A percentile compares a stretch with the other conserved stretches of the same genome.
Conservation (phyloP, 495 filamentous ascomycete genomes). For the Filosporella fistucella region DNA sequence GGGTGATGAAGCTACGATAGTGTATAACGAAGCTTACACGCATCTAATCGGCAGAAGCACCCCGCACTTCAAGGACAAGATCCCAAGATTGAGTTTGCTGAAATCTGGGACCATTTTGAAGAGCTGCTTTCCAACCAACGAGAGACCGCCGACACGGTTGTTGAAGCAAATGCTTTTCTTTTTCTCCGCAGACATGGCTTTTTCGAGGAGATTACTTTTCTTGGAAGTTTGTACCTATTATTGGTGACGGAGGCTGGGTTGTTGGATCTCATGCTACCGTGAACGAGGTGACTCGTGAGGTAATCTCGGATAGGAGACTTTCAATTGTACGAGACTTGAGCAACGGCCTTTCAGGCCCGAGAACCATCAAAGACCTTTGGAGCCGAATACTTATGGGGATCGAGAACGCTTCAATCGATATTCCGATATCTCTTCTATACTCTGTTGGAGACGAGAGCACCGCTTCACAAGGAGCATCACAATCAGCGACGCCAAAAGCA, state of each 20-base stretch:
- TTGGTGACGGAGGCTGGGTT: constrained; percentile 52
- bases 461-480: constrained; percentile 33
- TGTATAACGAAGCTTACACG: constrained; percentile 70
- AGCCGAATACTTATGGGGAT: constrained; percentile 44
- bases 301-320: constrained; percentile 58
- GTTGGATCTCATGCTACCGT: constrained; percentile 60
- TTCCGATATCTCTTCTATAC: constrained; percentile 58
- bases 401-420: constrained; percentile 51
- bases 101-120: constrained; percentile 61
- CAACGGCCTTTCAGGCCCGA: constrained; percentile 54
- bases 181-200: constrained; percentile 55
- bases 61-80: constrained; percentile 59
- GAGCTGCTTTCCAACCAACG: constrained; percentile 62
- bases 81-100: constrained; percentile 55
- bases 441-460: constrained; percentile 32
- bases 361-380: constrained; percentile 61
- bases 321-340: constrained; percentile 58
- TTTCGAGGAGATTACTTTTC: constrained; percentile 63
- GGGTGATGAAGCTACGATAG: constrained; percentile 56
- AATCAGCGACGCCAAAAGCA: not conserved
- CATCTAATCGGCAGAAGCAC: constrained; percentile 62
- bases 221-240: constrained; percentile 61
- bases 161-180: constrained; percentile 25
- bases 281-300: constrained; percentile 59
- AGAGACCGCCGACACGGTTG: constrained; percentile 35